A percentile compares a stretch with the other conserved stretches of the same genome.
phyloP scores from a whole-genome alignment of 208 protist genomes.

The Crithidia mellificae region DNA sequence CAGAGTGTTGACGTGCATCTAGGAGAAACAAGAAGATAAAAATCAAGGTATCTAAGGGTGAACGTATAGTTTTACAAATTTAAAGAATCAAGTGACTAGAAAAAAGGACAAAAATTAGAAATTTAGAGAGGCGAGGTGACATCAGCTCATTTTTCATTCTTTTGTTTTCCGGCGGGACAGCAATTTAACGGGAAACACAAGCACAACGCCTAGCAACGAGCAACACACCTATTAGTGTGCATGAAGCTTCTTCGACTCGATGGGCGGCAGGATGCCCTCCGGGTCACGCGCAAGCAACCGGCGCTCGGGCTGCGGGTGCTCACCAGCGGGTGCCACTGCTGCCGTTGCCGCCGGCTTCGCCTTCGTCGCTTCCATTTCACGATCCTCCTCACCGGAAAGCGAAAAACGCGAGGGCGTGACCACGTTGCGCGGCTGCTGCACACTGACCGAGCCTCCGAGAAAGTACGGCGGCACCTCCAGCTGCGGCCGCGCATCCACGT shows the following conservation, averaged over 20 bases:
- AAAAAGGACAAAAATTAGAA: neutral
- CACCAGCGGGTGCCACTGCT: neutral
- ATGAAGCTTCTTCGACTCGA: slow-evolving; percentile 6
- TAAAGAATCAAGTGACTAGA: neutral
- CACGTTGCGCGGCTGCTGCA: slow-evolving; percentile 11
- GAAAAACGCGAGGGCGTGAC: slow-evolving; percentile 18
- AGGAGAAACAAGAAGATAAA: neutral
- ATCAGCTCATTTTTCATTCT: no score
- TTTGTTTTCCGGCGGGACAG: no score
- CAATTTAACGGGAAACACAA: neutral
- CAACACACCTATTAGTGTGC: neutral
- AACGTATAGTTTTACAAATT: neutral
- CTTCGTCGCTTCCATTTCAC: neutral
- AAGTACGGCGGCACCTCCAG: slow-evolving; percentile 3
- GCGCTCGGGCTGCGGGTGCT: slow-evolving; percentile 19
- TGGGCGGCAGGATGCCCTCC: slow-evolving; percentile 27
- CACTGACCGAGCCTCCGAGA: slow-evolving; percentile 8
- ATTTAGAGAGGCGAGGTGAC: no score
- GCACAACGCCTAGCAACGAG: neutral
- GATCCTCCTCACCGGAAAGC: slow-evolving; percentile 13
- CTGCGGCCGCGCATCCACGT: neutral
- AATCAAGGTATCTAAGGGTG: neutral
- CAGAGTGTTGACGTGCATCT: neutral
- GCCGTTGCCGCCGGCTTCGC: neutral
- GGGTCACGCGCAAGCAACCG: slow-evolving; percentile 14